Evolutionary conservation across 495 filamentous ascomycete genomes (phyloP).

Genomic region (Penicillium lagena): DNA sequence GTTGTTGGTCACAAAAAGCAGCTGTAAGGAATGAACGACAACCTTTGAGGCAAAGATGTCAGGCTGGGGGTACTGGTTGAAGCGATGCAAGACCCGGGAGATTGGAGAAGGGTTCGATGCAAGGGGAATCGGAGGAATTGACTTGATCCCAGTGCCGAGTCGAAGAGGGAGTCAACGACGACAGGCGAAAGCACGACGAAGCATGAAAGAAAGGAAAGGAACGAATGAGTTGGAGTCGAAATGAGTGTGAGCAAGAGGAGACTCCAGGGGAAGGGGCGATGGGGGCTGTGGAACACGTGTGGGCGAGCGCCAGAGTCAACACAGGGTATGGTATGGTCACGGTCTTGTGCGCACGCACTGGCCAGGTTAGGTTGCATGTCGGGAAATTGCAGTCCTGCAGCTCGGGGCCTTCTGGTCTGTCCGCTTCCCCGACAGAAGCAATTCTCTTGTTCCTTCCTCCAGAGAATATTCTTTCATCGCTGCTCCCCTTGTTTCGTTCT

Average conservation of each 20-base stretch:
- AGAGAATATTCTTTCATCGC: too few species aligned
- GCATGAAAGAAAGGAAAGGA: constrained; percentile 18
- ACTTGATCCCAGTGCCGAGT: constrained; percentile 22
- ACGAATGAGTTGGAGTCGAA: constrained; percentile 13
- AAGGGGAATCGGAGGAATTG: constrained; percentile 26
- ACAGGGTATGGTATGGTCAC: constrained; percentile 16
- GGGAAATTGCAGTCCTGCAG: too few species aligned
- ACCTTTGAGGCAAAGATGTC: constrained; percentile 13
- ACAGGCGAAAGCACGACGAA: constrained; percentile 17
- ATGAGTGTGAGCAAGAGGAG: constrained; percentile 17
- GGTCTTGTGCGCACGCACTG: background rate
- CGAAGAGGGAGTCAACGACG: constrained; percentile 21
- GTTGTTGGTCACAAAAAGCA: constrained; percentile 8
- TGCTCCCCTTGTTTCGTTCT: too few species aligned
- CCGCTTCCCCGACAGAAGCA: too few species aligned
- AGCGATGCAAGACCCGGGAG: constrained; percentile 18
- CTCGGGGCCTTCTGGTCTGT: too few species aligned
- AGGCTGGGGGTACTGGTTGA: constrained; percentile 4
- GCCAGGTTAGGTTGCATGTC: background rate
- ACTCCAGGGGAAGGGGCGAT: constrained; percentile 10
- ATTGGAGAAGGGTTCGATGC: constrained; percentile 30
- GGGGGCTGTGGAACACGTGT: constrained; percentile 19
- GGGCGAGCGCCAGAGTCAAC: constrained; percentile 5
- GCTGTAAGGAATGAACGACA: constrained; percentile 38
- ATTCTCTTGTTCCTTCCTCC: too few species aligned